Base-by-base conservation (phyloP, 148 eudicot genomes). In the Pouteria glomerata region DNA sequence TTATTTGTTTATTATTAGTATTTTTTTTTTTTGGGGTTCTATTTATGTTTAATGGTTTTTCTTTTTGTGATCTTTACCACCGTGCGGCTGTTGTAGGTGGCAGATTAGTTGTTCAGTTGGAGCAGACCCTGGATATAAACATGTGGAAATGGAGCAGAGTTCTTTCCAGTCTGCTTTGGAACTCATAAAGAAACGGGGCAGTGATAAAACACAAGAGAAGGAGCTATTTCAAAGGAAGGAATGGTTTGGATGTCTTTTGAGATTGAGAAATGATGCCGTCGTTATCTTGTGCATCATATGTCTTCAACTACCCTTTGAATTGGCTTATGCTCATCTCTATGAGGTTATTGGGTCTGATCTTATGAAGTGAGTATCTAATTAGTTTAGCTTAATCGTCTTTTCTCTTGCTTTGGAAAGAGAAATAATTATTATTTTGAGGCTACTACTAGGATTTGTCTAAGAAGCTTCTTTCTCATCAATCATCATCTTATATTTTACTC, bases 291-390 rank as follows among this genome's bases (percentile, higher is more conserved):
- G 93, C 80, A 91, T 95, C 77, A 82, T 95, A 42, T 95, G 90
- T 81, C 93, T 95, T 73, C 98, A 95, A 84, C 79, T 95, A 57
- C 98, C 98, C 34, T 89, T 95, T 78, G 98, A 95, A 79, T 76
- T 95, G 76, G 90, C 96, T 26, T 95, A 89, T 85, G 98, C 98
- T 71, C 97, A 95, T 85, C 87, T 95, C 21, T 91, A 91, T 61
- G 97, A 88, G 82, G 81, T 76, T 71, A 74, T 89, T 55, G 70
- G 63, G 57, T 86, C 90, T 6, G 88, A 89, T 76, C 57, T 86
- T 57, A 41, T 82, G 31, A 91, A 89, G 98, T 95, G 83, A 82
- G 93, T 50, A 65, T 48, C 59, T 42, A 23, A 24, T 57, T 63
- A 27, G 39, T 48, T 58, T 23, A 26, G 24, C 37, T 72, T 24